Percentiles rank a stretch among this genome's conserved stretches.
Evolutionary conservation across 1,284 basidiomycete species (phyloP).

Genomic region (Heterobasidion irregulare): DNA sequence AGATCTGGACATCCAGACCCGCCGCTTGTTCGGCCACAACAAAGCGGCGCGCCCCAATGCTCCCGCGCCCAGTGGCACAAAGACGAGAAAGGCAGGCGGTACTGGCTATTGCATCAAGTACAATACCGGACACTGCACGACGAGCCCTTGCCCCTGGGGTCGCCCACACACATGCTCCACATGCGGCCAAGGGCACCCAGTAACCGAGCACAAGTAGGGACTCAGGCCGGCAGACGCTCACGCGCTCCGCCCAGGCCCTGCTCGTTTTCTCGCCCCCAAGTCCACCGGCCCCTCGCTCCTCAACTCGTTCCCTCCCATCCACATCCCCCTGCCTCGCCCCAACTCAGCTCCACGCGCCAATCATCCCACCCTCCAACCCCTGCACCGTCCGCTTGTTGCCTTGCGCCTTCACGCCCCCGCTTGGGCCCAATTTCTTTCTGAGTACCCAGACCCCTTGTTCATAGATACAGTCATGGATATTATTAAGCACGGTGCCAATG

Average conservation of each 20-base stretch:
- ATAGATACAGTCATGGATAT: no score
- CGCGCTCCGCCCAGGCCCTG: background rate
- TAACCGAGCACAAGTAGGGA: background rate
- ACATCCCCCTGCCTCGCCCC: slow-evolving; percentile 3
- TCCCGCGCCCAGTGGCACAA: no score
- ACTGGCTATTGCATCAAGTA: no score
- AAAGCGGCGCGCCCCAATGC: no score
- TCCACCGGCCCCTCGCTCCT: background rate
- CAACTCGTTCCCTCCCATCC: slow-evolving; percentile 3
- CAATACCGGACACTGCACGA: no score
- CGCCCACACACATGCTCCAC: background rate
- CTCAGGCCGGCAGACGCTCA: background rate
- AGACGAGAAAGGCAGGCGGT: no score
- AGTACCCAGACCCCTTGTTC: no score
- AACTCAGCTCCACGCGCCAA: slow-evolving; percentile 9
- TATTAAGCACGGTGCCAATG: no score
- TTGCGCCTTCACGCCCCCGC: background rate
- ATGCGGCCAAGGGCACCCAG: background rate
- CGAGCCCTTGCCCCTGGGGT: no score
- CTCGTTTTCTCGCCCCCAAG: background rate
- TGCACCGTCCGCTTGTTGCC: background rate
- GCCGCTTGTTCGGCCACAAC: no score
- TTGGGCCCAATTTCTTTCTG: no score
- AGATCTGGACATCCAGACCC: no score
- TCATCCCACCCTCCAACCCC: background rate